Evolutionary conservation across 805 yeast genomes (phyloP), one percentile per base, ranked within the genome.

Genomic region (Candida namnaoensis): DNA sequence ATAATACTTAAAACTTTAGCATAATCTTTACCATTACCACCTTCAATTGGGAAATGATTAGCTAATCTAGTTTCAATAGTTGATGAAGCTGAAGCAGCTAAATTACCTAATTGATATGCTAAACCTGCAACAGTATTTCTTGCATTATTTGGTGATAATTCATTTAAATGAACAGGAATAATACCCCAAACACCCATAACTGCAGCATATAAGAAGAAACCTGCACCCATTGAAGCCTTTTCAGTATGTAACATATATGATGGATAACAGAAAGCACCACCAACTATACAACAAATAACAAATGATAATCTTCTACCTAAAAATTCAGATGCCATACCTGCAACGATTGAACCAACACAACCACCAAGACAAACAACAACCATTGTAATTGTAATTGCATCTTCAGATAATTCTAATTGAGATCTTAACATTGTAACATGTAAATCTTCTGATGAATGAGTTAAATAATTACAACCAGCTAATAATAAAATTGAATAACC

Each of bases 151-250:
- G 80, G 82, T 14, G 85, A 72, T 40, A 82, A 64, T 57, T 82
- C 90, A 7, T 80, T 66, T 34, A 82, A 62, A 56, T 80, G 80
- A 32, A 77, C 69, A 30, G 88, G 88, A 12, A 76, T 66, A 39
- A 82, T 76, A 47, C 88, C 88, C 83, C 86, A 82, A 3, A 80
- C 80, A 34, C 88, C 88, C 60, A 79, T 77, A 9, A 82, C 80
- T 43, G 74, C 72, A 53, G 74, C 72, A 58, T 79, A 84, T 48
- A 80, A 53, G 66, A 79, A 79, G 62, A 81, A 82, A 2, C 81
- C 80, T 25, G 79, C 82, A 44, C 75, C 76, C 41, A 72, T 64
- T 30, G 76, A 72, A 23, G 71, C 68, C 15, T 59, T 50, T 32
- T 56, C 50, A 35, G 56, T 60, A 36, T 57, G 56, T 14, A 66